phyloP scores from a whole-genome alignment of 768 basidiomycete genomes.

The Agrocybe pediades region DNA sequence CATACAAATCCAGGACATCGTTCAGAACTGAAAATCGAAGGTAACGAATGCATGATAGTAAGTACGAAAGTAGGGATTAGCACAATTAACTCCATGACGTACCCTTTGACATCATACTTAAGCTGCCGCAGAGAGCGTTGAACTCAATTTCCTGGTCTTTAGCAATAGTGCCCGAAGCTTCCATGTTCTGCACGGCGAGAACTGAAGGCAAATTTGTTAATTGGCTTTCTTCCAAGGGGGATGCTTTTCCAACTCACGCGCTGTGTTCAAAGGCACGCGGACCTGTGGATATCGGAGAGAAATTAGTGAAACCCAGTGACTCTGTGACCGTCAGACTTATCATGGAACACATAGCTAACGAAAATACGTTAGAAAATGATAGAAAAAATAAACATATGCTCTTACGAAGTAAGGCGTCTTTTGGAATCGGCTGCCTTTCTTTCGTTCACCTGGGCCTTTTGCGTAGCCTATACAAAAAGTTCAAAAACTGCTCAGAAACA shows the following conservation, averaged over 20 bases:
- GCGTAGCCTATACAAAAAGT: slow-evolving; percentile 53
- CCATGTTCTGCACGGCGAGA: slow-evolving; percentile 91
- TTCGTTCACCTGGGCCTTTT: slow-evolving; percentile 79
- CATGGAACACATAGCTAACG: slow-evolving; percentile 74
- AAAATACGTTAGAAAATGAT: slow-evolving; percentile 2
- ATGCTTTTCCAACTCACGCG: too few relatives aligned
- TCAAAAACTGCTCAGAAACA: neutral
- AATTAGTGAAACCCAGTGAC: slow-evolving; percentile 3
- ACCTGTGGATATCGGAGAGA: slow-evolving; percentile 50
- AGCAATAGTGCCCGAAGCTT: slow-evolving; percentile 71
- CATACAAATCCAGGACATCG: slow-evolving; percentile 80
- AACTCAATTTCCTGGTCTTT: slow-evolving; percentile 87
- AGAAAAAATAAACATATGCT: slow-evolving; percentile 13
- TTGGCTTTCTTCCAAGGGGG: too few relatives aligned
- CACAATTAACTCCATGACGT: slow-evolving; percentile 8
- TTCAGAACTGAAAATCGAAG: slow-evolving; percentile 55
- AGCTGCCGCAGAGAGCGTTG: slow-evolving; percentile 76
- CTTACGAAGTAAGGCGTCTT: slow-evolving; percentile 75
- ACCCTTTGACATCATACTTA: slow-evolving; percentile 91
- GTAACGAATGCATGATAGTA: slow-evolving; percentile 7
- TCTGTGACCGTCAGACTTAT: slow-evolving; percentile 45
- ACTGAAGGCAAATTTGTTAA: slow-evolving; percentile 45
- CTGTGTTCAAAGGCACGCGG: slow-evolving; percentile 80
- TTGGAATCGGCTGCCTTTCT: slow-evolving; percentile 80
- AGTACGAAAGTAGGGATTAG: neutral